Evolutionary conservation across 2,329 filamentous ascomycete species (phyloP).

Genomic region (Remersonia thermophila): DNA sequence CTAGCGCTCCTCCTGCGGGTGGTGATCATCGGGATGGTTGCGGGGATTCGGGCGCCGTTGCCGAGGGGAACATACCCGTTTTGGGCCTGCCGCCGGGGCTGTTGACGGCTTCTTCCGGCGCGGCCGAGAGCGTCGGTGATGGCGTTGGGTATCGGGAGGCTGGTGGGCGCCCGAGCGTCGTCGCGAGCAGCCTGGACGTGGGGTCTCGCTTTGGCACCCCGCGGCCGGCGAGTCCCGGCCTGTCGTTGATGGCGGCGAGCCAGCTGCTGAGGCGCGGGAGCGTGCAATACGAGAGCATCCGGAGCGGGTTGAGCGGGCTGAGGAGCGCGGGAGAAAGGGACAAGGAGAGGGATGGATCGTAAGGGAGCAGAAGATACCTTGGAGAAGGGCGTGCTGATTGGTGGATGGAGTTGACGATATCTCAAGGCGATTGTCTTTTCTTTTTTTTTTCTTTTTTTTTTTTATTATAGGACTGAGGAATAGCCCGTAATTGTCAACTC

Average conservation of each 20-base stretch:
- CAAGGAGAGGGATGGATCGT: too few species aligned
- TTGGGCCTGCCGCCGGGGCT: constrained; percentile 47
- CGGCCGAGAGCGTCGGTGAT: constrained; percentile 17
- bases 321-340: constrained; percentile 2
- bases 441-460: too few species aligned
- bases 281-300: constrained; percentile 28
- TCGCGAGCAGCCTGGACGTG: constrained; percentile 3
- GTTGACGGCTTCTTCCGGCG: constrained; percentile 23
- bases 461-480: too few species aligned
- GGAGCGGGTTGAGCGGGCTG: neutral
- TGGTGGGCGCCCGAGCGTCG: neutral
- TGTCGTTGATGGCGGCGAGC: constrained; percentile 26
- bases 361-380: too few species aligned
- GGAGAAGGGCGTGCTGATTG: too few species aligned
- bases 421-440: too few species aligned
- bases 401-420: too few species aligned
- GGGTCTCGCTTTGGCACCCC: constrained; percentile 9
- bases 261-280: constrained; percentile 36
- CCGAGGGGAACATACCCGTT: constrained; percentile 46
- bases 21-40: constrained; percentile 17
- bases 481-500: too few species aligned
- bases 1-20: constrained; percentile 10
- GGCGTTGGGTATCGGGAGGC: neutral
- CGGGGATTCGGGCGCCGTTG: constrained; percentile 26
- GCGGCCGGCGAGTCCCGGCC: constrained; percentile 27